Evolutionary conservation across 805 yeast species (phyloP).

Genomic region (Saccharomycopsis sp.): DNA sequence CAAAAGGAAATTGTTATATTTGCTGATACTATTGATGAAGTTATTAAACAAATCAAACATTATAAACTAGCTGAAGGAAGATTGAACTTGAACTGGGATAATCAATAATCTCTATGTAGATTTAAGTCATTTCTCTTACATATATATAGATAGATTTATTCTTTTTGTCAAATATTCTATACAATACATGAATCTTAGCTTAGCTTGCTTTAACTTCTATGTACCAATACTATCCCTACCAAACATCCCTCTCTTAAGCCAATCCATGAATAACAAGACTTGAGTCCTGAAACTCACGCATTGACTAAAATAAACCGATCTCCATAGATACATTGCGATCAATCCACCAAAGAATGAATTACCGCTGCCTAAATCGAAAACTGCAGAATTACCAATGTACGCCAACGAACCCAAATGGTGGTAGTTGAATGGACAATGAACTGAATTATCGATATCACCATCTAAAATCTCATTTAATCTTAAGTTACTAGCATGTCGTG

Average conservation of each 20-base stretch:
- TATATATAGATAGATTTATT: too few species aligned
- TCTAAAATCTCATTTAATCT: conserved; percentile 40
- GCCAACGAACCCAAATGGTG: conserved; percentile 62
- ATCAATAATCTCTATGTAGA: conserved; percentile 19
- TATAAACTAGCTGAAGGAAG: conserved; percentile 61
- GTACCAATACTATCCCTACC: conserved; percentile 42
- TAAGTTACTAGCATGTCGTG: conserved; percentile 38
- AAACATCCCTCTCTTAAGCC: conserved; percentile 56
- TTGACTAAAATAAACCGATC: conserved; percentile 63
- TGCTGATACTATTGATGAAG: conserved; percentile 65
- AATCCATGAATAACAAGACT: conserved; percentile 57
- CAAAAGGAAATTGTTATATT: conserved; percentile 64
- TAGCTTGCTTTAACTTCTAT: conserved; percentile 11
- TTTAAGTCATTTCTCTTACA: background rate
- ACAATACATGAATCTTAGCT: background rate
- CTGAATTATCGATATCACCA: conserved; percentile 50
- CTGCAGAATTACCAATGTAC: conserved; percentile 64
- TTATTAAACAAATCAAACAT: conserved; percentile 49
- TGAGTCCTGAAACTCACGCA: conserved; percentile 59
- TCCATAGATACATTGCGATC: conserved; percentile 67
- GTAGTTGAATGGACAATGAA: conserved; percentile 53
- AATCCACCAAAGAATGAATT: conserved; percentile 58
- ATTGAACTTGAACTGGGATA: conserved; percentile 65
- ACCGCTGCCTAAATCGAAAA: conserved; percentile 54
- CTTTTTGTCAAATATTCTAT: too few species aligned